Evolutionary conservation across 2,329 filamentous ascomycete species (phyloP), one percentile per base, ranked within the genome.

Genomic region (Cytospora mali): DNA sequence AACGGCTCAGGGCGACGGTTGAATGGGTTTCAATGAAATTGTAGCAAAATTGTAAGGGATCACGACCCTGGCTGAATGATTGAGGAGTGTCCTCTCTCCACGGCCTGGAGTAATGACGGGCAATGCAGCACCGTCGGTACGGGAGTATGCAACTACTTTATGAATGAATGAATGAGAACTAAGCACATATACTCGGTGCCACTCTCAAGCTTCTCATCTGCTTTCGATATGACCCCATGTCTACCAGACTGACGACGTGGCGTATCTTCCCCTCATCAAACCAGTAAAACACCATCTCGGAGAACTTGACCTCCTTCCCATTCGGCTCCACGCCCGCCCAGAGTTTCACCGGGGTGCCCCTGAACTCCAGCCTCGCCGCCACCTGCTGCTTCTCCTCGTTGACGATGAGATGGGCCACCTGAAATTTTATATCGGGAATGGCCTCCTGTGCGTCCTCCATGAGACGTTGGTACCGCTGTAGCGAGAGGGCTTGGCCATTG

Each of bases 221-320:
- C 48, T 58, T 54, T 28, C 67, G 64, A 53, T 71, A 74, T 14
- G 68, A 66, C 9, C 66, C 66, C 49, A 72, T 56, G 58, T 75
- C 74, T 53, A 75, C 68, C n/a, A 75, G 61, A 46, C 74, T 73
- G 69, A 74, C 74, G 4, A 76, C 71, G 28, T 68, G 66, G 13
- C 66, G 64, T 23, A 77, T 75, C 68, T 66, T 75, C 6, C 74
- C 74, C 1, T 62, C 68, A 16, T 70, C 65, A 39, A 76, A 71
- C 56, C 68, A 68, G 58, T 76, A 78, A 21, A 74, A 73, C 29
- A 71, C 75, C 54, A 74, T 71, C 66, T 77, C 75, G 29, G 64
- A 58, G 56, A 76, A 74, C 11, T 48, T 56, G 7, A 76, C 72
- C 4, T 6, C 18, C 59, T 31, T 9, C 13, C 68, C 69, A 11